A percentile compares a stretch with the other conserved stretches of the same genome.
phyloP scores from a whole-genome alignment of 75 land plant genomes.

The Chamaecyparis obtusa region DNA sequence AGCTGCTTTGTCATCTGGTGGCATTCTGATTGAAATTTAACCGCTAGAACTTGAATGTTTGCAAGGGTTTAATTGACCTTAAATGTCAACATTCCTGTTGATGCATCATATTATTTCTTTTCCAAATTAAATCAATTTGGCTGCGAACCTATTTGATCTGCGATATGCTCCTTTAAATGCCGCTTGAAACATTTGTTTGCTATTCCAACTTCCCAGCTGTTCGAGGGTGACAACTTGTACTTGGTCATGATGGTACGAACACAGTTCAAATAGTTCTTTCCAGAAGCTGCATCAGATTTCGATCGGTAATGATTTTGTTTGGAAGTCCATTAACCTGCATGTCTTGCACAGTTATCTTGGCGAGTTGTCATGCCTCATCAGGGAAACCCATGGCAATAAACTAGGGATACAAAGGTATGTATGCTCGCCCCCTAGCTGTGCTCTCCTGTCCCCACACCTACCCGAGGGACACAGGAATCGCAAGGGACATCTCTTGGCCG shows the following conservation, averaged over 20 bases:
- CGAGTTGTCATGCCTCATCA: background rate
- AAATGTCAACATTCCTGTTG: background rate
- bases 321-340: background rate
- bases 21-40: background rate
- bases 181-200: too few relatives aligned
- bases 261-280: background rate
- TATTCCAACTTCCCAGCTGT: background rate
- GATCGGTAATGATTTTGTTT: background rate
- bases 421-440: too few relatives aligned
- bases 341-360: background rate
- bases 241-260: background rate
- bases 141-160: background rate
- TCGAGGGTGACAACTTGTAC: background rate
- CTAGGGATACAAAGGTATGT: background rate
- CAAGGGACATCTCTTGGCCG: background rate
- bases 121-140: background rate
- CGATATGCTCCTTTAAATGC: background rate
- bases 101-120: background rate
- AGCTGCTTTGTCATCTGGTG: background rate
- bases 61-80: background rate
- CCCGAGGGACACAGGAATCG: too few relatives aligned
- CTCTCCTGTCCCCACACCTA: too few relatives aligned
- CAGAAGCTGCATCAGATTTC: background rate
- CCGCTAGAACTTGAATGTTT: background rate
- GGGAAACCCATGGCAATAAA: background rate